These are phyloP conservation scores for Salisapilia sapeloensis DNA, from an alignment of 352 stramenopile species.

Conservation along the genomic window DNA sequence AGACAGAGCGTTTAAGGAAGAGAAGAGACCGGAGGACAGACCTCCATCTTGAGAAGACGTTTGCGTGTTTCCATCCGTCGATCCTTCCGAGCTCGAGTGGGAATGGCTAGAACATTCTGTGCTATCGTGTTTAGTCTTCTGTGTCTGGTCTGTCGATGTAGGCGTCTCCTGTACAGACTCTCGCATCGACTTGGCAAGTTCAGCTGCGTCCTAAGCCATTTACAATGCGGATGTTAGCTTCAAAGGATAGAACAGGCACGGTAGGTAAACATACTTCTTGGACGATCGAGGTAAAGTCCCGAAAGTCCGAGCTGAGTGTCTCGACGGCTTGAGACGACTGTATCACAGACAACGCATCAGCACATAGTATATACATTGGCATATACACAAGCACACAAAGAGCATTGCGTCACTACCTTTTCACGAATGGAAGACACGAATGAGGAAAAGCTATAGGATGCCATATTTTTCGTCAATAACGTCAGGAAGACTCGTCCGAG, in stretches of 20 bases:
- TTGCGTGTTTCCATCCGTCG: too few relatives aligned
- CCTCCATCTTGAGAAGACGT: neutral
- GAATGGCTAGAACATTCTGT: too few relatives aligned
- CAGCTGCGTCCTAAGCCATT: conserved; percentile 19
- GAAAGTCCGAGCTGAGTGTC: conserved; percentile 52
- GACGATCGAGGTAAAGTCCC: conserved; percentile 50
- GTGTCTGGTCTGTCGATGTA: too few relatives aligned
- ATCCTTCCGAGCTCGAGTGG: too few relatives aligned
- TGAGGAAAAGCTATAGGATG: conserved; percentile 26
- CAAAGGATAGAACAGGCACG: neutral
- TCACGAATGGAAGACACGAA: conserved; percentile 18
- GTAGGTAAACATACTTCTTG: conserved; percentile 15
- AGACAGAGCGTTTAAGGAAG: conserved; percentile 22
- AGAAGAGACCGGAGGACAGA: too few relatives aligned
- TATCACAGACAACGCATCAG: neutral
- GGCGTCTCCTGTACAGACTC: conserved; percentile 33
- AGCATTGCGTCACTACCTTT: conserved; percentile 9
- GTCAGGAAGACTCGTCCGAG: too few relatives aligned
- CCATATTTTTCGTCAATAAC: neutral
- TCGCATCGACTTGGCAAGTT: conserved; percentile 31
- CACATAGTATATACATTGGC: too few relatives aligned
- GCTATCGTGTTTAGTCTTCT: neutral
- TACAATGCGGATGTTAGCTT: neutral
- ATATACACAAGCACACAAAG: neutral
- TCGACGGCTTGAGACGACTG: conserved; percentile 52